Evolutionary conservation across 257 asterid genomes (phyloP).

Genomic region (Eucommia ulmoides): DNA sequence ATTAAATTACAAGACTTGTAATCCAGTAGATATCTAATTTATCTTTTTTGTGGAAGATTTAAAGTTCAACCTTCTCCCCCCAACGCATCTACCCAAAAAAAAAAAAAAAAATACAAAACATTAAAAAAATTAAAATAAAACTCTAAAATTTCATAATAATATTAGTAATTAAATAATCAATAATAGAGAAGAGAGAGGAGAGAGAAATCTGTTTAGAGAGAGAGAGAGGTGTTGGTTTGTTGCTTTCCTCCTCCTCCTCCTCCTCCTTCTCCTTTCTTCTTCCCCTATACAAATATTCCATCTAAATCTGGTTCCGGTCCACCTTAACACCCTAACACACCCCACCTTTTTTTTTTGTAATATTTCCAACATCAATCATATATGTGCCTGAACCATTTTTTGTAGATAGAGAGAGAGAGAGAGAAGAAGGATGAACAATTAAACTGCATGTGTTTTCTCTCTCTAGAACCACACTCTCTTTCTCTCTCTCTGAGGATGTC

Average conservation of each 20-base stretch:
- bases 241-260: not conserved
- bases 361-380: constrained; percentile 5
- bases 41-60: no score
- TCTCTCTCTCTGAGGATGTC: constrained; percentile 10
- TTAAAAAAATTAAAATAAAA: no score
- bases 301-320: constrained; percentile 8
- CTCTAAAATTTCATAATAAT: no score
- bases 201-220: no score
- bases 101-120: no score
- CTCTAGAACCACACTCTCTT: no score
- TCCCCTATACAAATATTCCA: constrained; percentile 11
- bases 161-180: no score
- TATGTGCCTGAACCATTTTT: constrained; percentile 2
- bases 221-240: not conserved
- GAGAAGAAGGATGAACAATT: not conserved
- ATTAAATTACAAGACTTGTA: no score
- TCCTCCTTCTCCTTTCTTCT: not conserved
- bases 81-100: no score
- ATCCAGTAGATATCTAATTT: no score
- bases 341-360: constrained; percentile 11
- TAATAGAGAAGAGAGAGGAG: no score
- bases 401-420: constrained; percentile 1
- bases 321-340: constrained; percentile 10
- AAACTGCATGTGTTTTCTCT: constrained; percentile 7
- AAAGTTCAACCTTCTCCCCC: no score